Evolutionary conservation across 768 basidiomycete genomes (phyloP), one percentile per base, ranked within the genome.

Genomic region (Psilocybe subaeruginosa): DNA sequence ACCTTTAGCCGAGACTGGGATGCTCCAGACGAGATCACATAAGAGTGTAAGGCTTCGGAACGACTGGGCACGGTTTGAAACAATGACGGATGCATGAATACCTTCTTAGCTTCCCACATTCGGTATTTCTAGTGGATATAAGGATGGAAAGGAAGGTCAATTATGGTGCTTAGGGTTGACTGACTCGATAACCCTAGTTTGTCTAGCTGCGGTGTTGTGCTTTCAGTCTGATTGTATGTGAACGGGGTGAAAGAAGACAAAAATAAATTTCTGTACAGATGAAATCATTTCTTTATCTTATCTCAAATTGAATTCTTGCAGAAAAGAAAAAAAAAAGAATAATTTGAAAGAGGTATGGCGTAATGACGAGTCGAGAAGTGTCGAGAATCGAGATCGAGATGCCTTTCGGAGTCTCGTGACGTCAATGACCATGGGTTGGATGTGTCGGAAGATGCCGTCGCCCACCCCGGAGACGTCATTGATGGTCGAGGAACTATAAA

Each of bases 1-100:
- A 43, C 79, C 80, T 45, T 69, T 79, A 67, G 68, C 72, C 41
- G 72, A 73, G 56, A 66, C 72, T 31, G 64, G 62, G 27, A 57
- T 60, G 55, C 53, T 64, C 41, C 61, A 63, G 64, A 35, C 60
- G 50, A 59, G 16, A 27, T 55, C 54, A 43, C 56, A 53, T 35
- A 68, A 51, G 67, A 64, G 62, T 63, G 64, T 62, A 58, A 66
- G 55, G 19, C 60, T 64, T 51, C 60, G 55, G 61, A 68, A 67
- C 61, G 66, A 70, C 52, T 75, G 74, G 74, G 63, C 60, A 33
- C 68, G 66, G 29, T 51, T 74, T 48, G 65, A 69, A 47, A 64
- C 64, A 66, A 66, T 70, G 56, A 57, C 43, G 49, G 60, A 63
- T 58, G 57, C 53, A 59, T 69, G 64, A 60, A 63, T 59, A 57